These are phyloP conservation scores for Dissophora ornata DNA, from an alignment of 192 early-diverging fungal species.

Conservation along the genomic window DNA sequence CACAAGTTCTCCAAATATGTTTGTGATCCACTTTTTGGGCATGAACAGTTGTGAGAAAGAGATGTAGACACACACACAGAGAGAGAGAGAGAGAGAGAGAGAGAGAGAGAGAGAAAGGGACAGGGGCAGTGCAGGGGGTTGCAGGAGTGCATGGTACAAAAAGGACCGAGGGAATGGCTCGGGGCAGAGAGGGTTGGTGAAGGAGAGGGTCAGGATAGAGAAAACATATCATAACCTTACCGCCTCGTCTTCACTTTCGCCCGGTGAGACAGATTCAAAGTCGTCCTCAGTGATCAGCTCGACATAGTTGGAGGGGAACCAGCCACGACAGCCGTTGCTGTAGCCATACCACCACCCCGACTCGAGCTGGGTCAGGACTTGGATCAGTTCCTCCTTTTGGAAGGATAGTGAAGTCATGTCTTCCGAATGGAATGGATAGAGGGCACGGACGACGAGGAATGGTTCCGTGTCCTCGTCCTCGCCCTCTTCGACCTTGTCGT, in stretches of 20 bases:
- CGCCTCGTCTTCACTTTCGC: constrained; percentile 14
- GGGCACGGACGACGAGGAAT: constrained; percentile 61
- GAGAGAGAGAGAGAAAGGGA: background rate
- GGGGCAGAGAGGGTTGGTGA: background rate
- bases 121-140: background rate
- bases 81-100: too few species aligned
- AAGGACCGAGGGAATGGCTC: too few species aligned
- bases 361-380: constrained; percentile 88
- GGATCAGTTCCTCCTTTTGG: constrained; percentile 84
- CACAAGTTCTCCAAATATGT: too few species aligned
- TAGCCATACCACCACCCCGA: constrained; percentile 99
- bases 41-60: too few species aligned
- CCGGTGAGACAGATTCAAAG: constrained; percentile 21
- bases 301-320: constrained; percentile 93
- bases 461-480: constrained; percentile 23
- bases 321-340: constrained; percentile 80
- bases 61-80: too few species aligned
- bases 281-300: constrained; percentile 37
- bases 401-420: constrained; percentile 86
- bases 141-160: background rate
- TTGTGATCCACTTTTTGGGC: too few species aligned
- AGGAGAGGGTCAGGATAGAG: background rate
- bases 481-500: background rate
- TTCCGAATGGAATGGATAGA: constrained; percentile 86
- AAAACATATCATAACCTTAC: background rate